Percentiles rank a stretch among this genome's conserved stretches.
phyloP scores from a whole-genome alignment of 257 asterid genomes.

The Solanum neorickii region DNA sequence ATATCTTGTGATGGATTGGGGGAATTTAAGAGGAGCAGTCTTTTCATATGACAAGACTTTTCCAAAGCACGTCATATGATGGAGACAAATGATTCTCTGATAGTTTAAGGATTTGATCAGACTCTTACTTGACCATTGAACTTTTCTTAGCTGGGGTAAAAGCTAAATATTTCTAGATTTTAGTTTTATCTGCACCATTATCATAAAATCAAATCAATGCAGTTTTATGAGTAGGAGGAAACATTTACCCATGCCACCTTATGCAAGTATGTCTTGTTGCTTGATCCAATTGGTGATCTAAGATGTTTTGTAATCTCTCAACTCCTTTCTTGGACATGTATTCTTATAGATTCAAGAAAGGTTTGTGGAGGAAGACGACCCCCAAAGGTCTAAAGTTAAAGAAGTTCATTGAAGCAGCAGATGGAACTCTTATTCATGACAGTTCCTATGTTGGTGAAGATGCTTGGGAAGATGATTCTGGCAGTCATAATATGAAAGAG shows the following conservation, averaged over 20 bases:
- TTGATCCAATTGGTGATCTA: neutral
- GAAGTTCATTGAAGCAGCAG: conserved; percentile 82
- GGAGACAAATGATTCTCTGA: neutral
- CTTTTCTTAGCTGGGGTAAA: neutral
- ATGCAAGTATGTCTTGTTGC: neutral
- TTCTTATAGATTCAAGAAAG: conserved; percentile 58
- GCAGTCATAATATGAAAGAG: conserved; percentile 31
- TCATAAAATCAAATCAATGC: neutral
- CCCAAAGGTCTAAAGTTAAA: conserved; percentile 90
- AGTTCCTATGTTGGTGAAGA: conserved; percentile 82
- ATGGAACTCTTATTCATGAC: conserved; percentile 76
- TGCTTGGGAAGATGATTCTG: conserved; percentile 87
- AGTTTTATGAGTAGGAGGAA: neutral
- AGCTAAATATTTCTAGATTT: neutral
- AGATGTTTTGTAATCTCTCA: neutral
- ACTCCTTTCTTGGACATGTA: neutral
- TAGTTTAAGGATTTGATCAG: neutral
- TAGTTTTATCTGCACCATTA: neutral
- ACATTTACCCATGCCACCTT: neutral
- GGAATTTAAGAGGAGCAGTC: neutral
- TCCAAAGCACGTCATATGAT: neutral
- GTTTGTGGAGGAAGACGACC: conserved; percentile 81
- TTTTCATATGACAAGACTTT: neutral
- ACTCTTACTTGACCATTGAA: neutral
- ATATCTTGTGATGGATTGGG: neutral